Percentiles rank a stretch among this genome's conserved stretches.
These are phyloP conservation scores for Ogataea polymorpha DNA, from an alignment of 805 yeast genomes.

Conservation along the genomic window DNA sequence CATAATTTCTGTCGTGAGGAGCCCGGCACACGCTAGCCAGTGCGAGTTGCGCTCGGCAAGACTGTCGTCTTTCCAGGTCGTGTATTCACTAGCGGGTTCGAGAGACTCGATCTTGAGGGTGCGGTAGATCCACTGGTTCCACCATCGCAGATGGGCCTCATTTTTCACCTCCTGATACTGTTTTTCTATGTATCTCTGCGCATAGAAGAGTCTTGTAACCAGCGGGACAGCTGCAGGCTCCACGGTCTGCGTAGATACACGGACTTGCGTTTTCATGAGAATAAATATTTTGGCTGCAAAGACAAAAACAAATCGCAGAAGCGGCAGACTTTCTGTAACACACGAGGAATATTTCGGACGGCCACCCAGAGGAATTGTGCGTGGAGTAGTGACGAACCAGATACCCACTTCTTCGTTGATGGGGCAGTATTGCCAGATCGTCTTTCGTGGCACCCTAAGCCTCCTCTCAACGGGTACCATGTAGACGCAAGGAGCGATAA, in stretches of 20 bases:
- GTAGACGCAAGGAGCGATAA: too few species aligned
- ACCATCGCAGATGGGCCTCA: constrained; percentile 2
- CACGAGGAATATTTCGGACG: background rate
- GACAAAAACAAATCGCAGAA: background rate
- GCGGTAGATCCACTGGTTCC: constrained; percentile 8
- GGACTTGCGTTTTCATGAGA: background rate
- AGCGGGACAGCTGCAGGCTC: background rate
- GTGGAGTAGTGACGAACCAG: too few species aligned
- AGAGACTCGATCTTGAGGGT: constrained; percentile 10
- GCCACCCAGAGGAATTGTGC: too few species aligned
- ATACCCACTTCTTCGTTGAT: too few species aligned
- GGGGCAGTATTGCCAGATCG: too few species aligned
- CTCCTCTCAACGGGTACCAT: too few species aligned
- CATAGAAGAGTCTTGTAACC: constrained; percentile 19
- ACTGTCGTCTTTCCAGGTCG: constrained; percentile 18
- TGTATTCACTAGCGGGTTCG: constrained; percentile 9
- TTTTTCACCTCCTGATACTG: constrained; percentile 14
- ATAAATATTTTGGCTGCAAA: background rate
- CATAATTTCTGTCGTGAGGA: constrained; percentile 24
- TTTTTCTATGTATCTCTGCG: constrained; percentile 17
- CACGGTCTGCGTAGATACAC: background rate
- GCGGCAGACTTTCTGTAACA: background rate
- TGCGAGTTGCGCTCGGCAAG: constrained; percentile 17
- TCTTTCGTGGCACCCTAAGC: too few species aligned
- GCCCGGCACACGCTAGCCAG: constrained; percentile 22